These are phyloP conservation scores for Ceratobasidium sp. DNA, from an alignment of 1,284 basidiomycete genomes.

Conservation along the genomic window DNA sequence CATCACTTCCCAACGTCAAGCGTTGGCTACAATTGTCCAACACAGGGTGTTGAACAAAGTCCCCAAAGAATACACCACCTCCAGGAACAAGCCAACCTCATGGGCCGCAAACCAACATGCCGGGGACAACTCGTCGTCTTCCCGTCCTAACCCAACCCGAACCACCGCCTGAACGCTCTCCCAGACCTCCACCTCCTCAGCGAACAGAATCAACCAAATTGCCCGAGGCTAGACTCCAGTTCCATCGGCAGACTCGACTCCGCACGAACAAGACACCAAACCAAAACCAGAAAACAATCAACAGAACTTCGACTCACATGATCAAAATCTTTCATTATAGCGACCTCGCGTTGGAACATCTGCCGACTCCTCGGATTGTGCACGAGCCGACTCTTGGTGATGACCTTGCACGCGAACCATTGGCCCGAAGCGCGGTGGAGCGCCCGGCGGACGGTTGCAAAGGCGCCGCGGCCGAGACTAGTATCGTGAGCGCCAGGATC, in stretches of 20 bases:
- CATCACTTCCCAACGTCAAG: too few relatives aligned
- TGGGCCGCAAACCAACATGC: not conserved
- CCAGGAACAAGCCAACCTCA: not conserved
- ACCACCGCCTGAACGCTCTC: not conserved
- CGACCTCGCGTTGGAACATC: constrained; percentile 78
- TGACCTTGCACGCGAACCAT: constrained; percentile 81
- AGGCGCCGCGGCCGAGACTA: constrained; percentile 77
- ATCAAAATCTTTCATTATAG: constrained; percentile 75
- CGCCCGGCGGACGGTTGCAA: constrained; percentile 80
- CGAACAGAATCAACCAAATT: too few relatives aligned
- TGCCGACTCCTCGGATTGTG: constrained; percentile 53
- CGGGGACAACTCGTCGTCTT: not conserved
- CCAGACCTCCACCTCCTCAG: too few relatives aligned
- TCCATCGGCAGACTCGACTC: not conserved
- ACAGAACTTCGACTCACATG: constrained; percentile 60
- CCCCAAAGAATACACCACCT: too few relatives aligned
- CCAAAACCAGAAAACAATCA: not conserved
- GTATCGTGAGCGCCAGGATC: too few relatives aligned
- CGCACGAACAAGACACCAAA: not conserved
- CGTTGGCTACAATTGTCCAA: too few relatives aligned
- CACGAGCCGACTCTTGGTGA: constrained; percentile 59
- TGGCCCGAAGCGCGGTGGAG: constrained; percentile 67
- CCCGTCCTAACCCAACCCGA: not conserved
- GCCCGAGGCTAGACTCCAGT: not conserved
- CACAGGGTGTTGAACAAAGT: not conserved